Percentiles rank a stretch among this genome's conserved stretches.
phyloP scores from a whole-genome alignment of 2,329 filamentous ascomycete genomes.

The Hymenoscyphus linearis region DNA sequence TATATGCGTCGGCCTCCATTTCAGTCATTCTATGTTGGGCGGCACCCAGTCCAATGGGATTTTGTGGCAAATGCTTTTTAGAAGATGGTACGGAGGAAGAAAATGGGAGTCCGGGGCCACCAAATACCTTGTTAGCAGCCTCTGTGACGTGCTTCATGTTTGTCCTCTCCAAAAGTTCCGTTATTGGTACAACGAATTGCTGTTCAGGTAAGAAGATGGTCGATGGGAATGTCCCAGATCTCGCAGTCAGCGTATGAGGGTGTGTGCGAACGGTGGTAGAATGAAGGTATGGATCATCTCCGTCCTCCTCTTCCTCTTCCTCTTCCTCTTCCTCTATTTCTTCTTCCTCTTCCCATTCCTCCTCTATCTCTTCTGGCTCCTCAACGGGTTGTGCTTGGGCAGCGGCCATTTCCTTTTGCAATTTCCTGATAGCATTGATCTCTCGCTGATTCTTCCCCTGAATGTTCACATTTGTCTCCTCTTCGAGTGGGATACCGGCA shows the following conservation, averaged over 20 bases:
- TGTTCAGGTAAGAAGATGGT: slow-evolving; percentile 70
- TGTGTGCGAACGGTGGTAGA: slow-evolving; percentile 56
- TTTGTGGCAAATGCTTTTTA: slow-evolving; percentile 54
- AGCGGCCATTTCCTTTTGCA: slow-evolving; percentile 31
- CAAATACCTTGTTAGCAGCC: slow-evolving; percentile 69
- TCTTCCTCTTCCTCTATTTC: not conserved
- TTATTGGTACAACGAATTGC: slow-evolving; percentile 66
- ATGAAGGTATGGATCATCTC: slow-evolving; percentile 19
- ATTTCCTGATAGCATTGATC: slow-evolving; percentile 27
- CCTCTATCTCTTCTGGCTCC: slow-evolving; percentile 4
- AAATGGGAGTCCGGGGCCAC: slow-evolving; percentile 68
- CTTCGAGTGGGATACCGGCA: not conserved
- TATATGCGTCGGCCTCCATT: slow-evolving; percentile 69
- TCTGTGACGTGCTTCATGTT: slow-evolving; percentile 70
- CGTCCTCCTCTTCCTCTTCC: not conserved
- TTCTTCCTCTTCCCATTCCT: not conserved
- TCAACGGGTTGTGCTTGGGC: slow-evolving; percentile 26
- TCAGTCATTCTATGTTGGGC: slow-evolving; percentile 63
- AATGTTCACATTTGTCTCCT: slow-evolving; percentile 20
- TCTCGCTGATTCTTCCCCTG: slow-evolving; percentile 30
- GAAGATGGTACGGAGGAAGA: slow-evolving; percentile 65
- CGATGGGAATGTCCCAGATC: slow-evolving; percentile 65
- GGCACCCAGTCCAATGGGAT: slow-evolving; percentile 58
- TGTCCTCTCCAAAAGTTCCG: slow-evolving; percentile 59
- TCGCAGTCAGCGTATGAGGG: slow-evolving; percentile 67